Percentiles rank a stretch among this genome's conserved stretches.
Conservation (phyloP, 2,329 filamentous ascomycete genomes). For the Teratosphaeria destructans region DNA sequence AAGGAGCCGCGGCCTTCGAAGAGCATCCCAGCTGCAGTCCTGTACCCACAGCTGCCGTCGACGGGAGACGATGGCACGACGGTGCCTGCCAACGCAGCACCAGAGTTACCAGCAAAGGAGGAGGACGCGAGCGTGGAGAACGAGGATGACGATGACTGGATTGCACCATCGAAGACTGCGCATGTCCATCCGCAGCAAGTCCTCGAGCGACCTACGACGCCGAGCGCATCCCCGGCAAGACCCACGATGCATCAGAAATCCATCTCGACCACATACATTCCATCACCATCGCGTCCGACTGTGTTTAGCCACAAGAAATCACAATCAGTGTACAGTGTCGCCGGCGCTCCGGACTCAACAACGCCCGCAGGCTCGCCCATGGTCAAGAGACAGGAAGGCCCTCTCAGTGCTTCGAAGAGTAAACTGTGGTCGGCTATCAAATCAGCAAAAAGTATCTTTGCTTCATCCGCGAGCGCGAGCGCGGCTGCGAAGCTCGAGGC, state of each 20-base stretch:
- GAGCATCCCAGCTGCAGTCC: slow-evolving; percentile 23
- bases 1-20: slow-evolving; percentile 35
- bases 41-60: slow-evolving; percentile 31
- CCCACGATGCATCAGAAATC: slow-evolving; percentile 26
- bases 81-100: slow-evolving; percentile 1
- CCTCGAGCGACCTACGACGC: not conserved
- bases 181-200: slow-evolving; percentile 3
- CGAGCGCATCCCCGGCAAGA: slow-evolving; percentile 34
- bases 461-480: slow-evolving; percentile 55
- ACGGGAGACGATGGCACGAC: slow-evolving; percentile 5
- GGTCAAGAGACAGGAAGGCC: slow-evolving; percentile 54
- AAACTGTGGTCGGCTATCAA: slow-evolving; percentile 86
- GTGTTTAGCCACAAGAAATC: slow-evolving; percentile 46
- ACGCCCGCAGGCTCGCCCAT: slow-evolving; percentile 48
- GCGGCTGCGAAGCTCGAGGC: slow-evolving; percentile 49
- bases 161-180: slow-evolving; percentile 36
- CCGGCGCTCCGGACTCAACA: slow-evolving; percentile 32
- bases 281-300: slow-evolving; percentile 36
- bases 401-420: slow-evolving; percentile 83
- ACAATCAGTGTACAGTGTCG: slow-evolving; percentile 30
- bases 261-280: slow-evolving; percentile 25
- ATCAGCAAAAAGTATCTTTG: slow-evolving; percentile 75
- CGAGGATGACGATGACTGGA: slow-evolving; percentile 50
- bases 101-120: not conserved
- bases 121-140: slow-evolving; percentile 7